Evolutionary conservation across 495 filamentous ascomycete species (phyloP).

Genomic region (Ascodesmis nigricans): DNA sequence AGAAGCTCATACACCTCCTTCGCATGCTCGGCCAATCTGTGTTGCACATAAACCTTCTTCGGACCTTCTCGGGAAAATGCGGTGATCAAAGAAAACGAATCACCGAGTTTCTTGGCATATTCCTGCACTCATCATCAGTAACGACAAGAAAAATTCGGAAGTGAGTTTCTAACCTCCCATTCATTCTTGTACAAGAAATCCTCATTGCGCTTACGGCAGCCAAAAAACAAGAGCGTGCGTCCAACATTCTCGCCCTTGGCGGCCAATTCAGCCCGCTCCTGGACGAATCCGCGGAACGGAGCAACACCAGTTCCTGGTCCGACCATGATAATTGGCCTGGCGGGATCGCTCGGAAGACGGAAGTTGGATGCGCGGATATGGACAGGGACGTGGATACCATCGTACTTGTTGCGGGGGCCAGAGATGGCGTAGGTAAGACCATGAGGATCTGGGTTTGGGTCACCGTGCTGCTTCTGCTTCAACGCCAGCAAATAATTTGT

Average conservation of each 20-base stretch:
- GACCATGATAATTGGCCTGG: constrained; percentile 85
- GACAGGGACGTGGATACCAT: constrained; percentile 86
- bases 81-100: constrained; percentile 66
- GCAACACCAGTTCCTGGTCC: constrained; percentile 94
- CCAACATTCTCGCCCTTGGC: constrained; percentile 67
- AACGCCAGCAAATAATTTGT: constrained; percentile 94
- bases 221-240: constrained; percentile 80
- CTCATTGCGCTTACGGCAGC: constrained; percentile 62
- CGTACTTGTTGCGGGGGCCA: constrained; percentile 89
- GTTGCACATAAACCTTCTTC: constrained; percentile 93
- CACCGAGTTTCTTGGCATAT: constrained; percentile 60
- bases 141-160: neutral
- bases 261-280: constrained; percentile 68
- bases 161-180: constrained; percentile 85
- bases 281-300: constrained; percentile 85
- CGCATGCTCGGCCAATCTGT: constrained; percentile 63
- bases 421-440: constrained; percentile 73
- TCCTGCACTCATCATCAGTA: constrained; percentile 29
- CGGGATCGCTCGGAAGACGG: constrained; percentile 88
- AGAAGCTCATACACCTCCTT: constrained; percentile 74
- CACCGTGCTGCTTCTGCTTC: constrained; percentile 92
- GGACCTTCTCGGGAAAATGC: constrained; percentile 75
- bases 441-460: constrained; percentile 62
- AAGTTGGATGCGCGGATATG: constrained; percentile 98
- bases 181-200: constrained; percentile 86